These are phyloP conservation scores for Ogataea chonburiensis DNA, from an alignment of 805 yeast species.

Conservation along the genomic window DNA sequence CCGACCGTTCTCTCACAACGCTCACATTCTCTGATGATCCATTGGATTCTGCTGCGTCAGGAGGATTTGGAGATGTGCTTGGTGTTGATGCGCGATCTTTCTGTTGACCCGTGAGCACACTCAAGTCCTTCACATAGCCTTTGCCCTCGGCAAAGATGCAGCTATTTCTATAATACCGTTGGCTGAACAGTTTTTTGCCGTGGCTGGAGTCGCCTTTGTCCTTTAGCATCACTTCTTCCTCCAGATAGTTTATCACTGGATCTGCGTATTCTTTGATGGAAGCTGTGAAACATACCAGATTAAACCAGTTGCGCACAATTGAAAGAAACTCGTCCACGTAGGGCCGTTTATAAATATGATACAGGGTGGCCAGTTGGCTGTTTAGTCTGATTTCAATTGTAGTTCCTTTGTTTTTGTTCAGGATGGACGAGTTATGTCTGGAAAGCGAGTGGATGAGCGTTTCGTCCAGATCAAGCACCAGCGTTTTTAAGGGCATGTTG, in stretches of 20 bases:
- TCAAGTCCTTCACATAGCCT: constrained; percentile 81
- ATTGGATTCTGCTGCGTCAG: constrained; percentile 11
- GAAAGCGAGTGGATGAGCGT: constrained; percentile 90
- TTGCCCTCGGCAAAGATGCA: constrained; percentile 76
- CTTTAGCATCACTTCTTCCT: constrained; percentile 48
- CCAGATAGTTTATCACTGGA: constrained; percentile 92
- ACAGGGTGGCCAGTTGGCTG: constrained; percentile 72
- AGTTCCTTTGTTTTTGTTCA: constrained; percentile 49
- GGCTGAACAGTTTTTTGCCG: constrained; percentile 43
- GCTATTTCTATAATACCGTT: constrained; percentile 73
- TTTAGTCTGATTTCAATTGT: constrained; percentile 79
- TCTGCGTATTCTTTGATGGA: constrained; percentile 94
- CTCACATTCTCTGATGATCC: constrained; percentile 14
- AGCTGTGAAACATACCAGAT: constrained; percentile 90
- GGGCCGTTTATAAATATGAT: constrained; percentile 90
- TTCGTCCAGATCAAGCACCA: constrained; percentile 89
- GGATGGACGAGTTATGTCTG: constrained; percentile 46
- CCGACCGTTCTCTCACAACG: constrained; percentile 32
- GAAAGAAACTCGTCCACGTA: constrained; percentile 81
- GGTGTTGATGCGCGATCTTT: constrained; percentile 14
- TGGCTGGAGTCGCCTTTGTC: constrained; percentile 23
- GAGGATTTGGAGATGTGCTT: constrained; percentile 17
- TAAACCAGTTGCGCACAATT: constrained; percentile 82
- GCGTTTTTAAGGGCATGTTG: constrained; percentile 48
- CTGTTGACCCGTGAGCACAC: constrained; percentile 27